phyloP scores from a whole-genome alignment of 371 early-diverging fungal genomes.

The Rhizopus sp. region DNA sequence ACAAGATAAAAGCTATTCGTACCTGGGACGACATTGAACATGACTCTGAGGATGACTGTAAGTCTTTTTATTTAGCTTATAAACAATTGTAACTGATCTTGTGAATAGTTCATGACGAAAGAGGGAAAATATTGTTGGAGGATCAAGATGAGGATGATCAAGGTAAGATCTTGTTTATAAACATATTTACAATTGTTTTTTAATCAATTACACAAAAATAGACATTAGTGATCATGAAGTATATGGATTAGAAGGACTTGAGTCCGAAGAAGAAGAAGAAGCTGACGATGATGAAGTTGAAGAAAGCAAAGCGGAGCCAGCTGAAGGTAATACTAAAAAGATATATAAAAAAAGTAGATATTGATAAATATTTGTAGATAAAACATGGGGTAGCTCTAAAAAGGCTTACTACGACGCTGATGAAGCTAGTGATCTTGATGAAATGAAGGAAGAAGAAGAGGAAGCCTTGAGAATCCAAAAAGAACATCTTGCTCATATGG shows the following conservation, averaged over 20 bases:
- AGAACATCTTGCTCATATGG: constrained; percentile 72
- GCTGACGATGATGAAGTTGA: constrained; percentile 46
- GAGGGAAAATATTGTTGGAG: constrained; percentile 61
- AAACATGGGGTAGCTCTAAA: constrained; percentile 74
- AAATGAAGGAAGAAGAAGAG: constrained; percentile 86
- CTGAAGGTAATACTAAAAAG: neutral
- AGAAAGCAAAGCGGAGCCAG: constrained; percentile 28
- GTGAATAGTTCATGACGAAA: constrained; percentile 51
- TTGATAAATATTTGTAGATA: constrained; percentile 16
- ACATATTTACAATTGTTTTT: no score
- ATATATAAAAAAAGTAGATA: neutral
- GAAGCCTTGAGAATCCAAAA: constrained; percentile 90
- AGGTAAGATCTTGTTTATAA: constrained; percentile 23
- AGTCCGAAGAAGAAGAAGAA: constrained; percentile 45
- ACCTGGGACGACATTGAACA: constrained; percentile 82
- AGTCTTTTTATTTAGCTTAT: constrained; percentile 21
- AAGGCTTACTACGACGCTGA: constrained; percentile 80
- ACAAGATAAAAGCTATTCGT: constrained; percentile 60
- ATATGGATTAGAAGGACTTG: constrained; percentile 60
- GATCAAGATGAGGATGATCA: constrained; percentile 42
- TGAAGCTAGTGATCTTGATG: constrained; percentile 72
- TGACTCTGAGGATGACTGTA: constrained; percentile 84
- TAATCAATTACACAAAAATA: neutral
- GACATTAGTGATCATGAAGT: constrained; percentile 63
- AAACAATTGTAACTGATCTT: neutral